Evolutionary conservation across 257 asterid genomes (phyloP).

Genomic region (Apocynum venetum): DNA sequence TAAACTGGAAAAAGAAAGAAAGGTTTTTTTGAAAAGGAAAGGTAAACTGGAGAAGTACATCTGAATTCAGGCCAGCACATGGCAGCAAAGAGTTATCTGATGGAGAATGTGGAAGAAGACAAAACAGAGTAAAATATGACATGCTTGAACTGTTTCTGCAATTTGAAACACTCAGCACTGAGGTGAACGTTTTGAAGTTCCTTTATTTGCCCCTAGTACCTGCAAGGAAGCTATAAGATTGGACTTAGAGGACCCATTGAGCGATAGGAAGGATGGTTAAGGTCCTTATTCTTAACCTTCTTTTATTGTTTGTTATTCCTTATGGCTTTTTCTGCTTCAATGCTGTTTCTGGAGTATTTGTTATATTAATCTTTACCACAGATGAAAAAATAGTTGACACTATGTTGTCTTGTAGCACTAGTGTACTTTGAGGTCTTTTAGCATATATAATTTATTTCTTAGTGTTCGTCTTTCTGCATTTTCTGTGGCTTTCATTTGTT

Average conservation of each 20-base stretch:
- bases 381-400: neutral
- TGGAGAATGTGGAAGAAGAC: conserved; percentile 49
- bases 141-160: neutral
- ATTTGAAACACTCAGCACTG: neutral
- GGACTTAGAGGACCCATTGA: neutral
- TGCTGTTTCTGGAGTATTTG: conserved; percentile 8
- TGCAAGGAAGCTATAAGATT: neutral
- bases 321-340: neutral
- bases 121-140: conserved; percentile 56
- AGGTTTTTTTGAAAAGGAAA: neutral
- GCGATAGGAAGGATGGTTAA: neutral
- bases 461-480: neutral
- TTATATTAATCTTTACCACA: neutral
- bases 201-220: neutral
- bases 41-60: conserved; percentile 29
- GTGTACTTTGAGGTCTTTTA: neutral
- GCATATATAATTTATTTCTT: neutral
- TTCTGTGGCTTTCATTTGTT: neutral
- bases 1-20: neutral
- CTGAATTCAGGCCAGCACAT: conserved; percentile 39
- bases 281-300: neutral
- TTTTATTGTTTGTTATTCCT: conserved; percentile 1
- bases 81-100: conserved; percentile 33
- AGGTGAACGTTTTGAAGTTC: neutral
- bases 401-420: neutral